Conservation (phyloP, 139 green algal genomes). For the Chlorella sp. region DNA sequence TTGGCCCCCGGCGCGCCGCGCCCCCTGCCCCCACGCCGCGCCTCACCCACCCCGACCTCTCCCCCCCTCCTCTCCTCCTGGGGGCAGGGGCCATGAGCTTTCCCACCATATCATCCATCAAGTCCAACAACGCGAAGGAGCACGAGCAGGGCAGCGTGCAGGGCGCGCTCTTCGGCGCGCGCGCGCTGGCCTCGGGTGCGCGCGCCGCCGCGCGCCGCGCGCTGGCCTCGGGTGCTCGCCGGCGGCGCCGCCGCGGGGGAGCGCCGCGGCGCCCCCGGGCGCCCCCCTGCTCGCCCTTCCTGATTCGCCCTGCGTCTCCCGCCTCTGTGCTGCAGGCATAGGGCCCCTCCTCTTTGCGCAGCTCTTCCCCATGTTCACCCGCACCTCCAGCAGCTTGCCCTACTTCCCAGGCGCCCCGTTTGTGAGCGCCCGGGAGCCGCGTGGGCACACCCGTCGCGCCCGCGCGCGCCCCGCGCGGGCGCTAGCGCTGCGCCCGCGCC, state of each 20-base stretch:
- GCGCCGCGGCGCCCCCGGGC: not conserved
- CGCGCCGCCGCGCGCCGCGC: not conserved
- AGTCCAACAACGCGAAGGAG: slow-evolving; percentile 50
- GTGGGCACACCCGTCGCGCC: too few species aligned
- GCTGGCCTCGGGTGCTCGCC: not conserved
- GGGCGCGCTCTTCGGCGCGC: slow-evolving; percentile 66
- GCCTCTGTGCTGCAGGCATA: slow-evolving; percentile 34
- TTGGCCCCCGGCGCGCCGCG: too few species aligned
- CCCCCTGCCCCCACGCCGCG: not conserved
- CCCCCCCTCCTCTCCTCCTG: not conserved
- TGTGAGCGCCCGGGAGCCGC: too few species aligned
- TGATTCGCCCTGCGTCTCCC: not conserved
- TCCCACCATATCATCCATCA: slow-evolving; percentile 68
- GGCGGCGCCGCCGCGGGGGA: not conserved
- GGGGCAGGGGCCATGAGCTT: slow-evolving; percentile 48
- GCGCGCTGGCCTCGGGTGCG: slow-evolving; percentile 51
- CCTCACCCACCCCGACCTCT: not conserved
- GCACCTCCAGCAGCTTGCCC: slow-evolving; percentile 46
- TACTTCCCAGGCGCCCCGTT: slow-evolving; percentile 45
- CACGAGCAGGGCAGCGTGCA: slow-evolving; percentile 54
- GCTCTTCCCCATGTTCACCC: slow-evolving; percentile 68
- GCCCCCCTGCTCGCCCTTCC: not conserved
- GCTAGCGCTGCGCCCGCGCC: too few species aligned
- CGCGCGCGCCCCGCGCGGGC: too few species aligned
- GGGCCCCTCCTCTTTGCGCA: slow-evolving; percentile 71